These are phyloP conservation scores for Alternaria triticimaculans DNA, from an alignment of 2,329 filamentous ascomycete genomes.

Conservation along the genomic window DNA sequence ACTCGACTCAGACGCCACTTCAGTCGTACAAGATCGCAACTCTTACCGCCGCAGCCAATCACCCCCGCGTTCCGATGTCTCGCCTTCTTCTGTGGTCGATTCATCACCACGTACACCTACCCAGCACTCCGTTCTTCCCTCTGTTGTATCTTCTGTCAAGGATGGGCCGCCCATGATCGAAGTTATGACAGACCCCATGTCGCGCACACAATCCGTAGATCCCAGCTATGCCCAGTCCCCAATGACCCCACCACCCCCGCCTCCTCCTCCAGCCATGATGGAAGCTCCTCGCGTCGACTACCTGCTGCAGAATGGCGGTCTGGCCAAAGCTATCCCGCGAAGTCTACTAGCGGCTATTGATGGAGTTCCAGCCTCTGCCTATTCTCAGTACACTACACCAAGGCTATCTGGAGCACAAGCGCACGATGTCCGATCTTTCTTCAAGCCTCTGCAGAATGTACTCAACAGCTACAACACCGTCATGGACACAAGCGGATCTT, in stretches of 20 bases:
- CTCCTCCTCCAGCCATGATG: conserved; percentile 72
- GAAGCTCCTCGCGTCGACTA: conserved; percentile 89
- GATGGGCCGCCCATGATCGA: conserved; percentile 51
- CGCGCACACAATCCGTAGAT: conserved; percentile 42
- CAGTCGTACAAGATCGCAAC: conserved; percentile 51
- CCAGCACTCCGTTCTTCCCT: conserved; percentile 48
- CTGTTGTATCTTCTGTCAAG: conserved; percentile 37
- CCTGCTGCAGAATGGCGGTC: conserved; percentile 84
- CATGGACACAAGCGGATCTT: conserved; percentile 80
- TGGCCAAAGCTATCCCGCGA: conserved; percentile 74
- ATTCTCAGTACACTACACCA: conserved; percentile 66
- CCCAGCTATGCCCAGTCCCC: conserved; percentile 56
- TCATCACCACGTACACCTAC: conserved; percentile 56
- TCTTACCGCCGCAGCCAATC: conserved; percentile 32
- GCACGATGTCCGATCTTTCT: conserved; percentile 73
- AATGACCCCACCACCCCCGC: conserved; percentile 67
- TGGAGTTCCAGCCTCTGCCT: conserved; percentile 61
- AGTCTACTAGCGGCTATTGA: conserved; percentile 73
- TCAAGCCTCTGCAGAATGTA: conserved; percentile 80
- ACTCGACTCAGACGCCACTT: conserved; percentile 56
- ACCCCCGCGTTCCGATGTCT: conserved; percentile 47
- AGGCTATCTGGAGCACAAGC: conserved; percentile 44
- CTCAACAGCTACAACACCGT: conserved; percentile 87
- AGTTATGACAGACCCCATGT: conserved; percentile 52
- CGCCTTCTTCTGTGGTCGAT: conserved; percentile 51